Evolutionary conservation across 345 rosid genomes (phyloP).

Genomic region (Eucalyptus tenuipes): DNA sequence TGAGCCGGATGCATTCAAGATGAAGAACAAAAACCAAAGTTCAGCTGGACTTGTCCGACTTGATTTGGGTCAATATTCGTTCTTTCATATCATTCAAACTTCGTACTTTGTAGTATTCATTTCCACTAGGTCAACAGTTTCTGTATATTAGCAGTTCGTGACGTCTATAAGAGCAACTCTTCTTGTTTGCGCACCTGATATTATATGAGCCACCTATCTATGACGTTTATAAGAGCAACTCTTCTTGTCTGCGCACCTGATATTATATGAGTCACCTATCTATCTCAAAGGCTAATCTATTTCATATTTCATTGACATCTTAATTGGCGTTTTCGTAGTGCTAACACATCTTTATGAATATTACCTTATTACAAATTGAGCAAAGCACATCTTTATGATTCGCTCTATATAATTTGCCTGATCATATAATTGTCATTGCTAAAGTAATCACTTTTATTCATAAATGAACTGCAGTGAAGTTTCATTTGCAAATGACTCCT

Average conservation of each 20-base stretch:
- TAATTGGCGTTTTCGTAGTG: background rate
- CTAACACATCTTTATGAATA: background rate
- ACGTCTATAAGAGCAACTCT: background rate
- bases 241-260: background rate
- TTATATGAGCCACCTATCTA: background rate
- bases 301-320: background rate
- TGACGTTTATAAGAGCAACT: background rate
- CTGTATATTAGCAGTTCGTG: background rate
- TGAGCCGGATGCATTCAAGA: background rate
- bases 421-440: background rate
- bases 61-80: background rate
- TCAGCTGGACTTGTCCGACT: background rate
- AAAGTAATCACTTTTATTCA: background rate
- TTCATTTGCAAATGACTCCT: background rate
- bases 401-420: background rate
- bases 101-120: background rate
- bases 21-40: background rate
- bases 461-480: background rate
- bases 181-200: background rate
- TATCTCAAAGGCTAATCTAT: background rate
- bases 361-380: background rate
- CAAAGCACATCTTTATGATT: background rate
- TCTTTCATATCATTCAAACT: background rate
- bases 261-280: background rate
- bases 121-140: background rate